Conservation (phyloP, 2,329 filamentous ascomycete species). For the Ceratocystis ficicola region DNA sequence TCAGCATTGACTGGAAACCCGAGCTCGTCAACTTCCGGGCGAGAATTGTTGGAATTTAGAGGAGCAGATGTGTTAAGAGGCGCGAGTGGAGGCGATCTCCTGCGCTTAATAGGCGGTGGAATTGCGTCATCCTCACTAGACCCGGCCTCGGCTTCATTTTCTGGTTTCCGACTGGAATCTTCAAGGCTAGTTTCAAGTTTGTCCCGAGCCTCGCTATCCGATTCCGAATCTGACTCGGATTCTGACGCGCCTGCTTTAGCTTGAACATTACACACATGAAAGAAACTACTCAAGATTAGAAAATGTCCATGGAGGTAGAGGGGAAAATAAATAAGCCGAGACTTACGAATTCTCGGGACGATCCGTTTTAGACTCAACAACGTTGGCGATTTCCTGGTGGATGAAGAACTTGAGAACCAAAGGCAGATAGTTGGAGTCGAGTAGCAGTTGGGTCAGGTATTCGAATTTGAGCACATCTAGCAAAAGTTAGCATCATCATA, state of each 20-base stretch:
- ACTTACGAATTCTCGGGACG: slow-evolving; percentile 64
- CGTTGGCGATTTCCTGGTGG: slow-evolving; percentile 82
- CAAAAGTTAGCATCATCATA: slow-evolving; percentile 22
- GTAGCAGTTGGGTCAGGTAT: slow-evolving; percentile 80
- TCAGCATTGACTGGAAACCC: slow-evolving; percentile 60
- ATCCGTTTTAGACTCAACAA: slow-evolving; percentile 76
- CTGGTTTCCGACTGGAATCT: neutral
- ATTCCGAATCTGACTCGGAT: neutral
- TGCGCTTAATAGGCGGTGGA: slow-evolving; percentile 66
- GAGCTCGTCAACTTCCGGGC: slow-evolving; percentile 69
- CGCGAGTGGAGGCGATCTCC: slow-evolving; percentile 37
- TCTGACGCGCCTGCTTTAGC: slow-evolving; percentile 34
- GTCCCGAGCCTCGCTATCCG: neutral
- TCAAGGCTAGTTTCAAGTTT: neutral
- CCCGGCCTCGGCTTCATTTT: slow-evolving; percentile 24
- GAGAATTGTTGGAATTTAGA: slow-evolving; percentile 23
- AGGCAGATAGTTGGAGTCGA: slow-evolving; percentile 92
- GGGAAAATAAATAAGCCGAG: neutral
- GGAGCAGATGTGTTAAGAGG: slow-evolving; percentile 25
- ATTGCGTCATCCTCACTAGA: slow-evolving; percentile 65
- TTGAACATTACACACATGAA: slow-evolving; percentile 70
- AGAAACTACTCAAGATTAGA: slow-evolving; percentile 52
- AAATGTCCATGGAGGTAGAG: neutral
- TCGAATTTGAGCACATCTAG: slow-evolving; percentile 83
- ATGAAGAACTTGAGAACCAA: slow-evolving; percentile 87